Conservation (phyloP, 176 grass and related monocot genomes). For the Pontederia crassipes region DNA sequence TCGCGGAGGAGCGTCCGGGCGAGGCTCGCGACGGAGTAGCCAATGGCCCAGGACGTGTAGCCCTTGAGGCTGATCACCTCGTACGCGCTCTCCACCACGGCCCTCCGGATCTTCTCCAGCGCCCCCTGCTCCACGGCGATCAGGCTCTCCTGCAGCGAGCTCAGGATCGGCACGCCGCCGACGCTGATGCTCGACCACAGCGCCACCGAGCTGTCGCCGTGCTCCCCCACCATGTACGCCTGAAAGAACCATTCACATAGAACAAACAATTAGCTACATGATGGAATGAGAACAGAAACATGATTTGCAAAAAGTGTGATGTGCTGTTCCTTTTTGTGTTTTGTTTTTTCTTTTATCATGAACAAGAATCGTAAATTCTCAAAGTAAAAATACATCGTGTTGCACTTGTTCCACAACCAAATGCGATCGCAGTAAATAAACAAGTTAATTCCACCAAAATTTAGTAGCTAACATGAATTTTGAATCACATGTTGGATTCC, state of each 20-base stretch:
- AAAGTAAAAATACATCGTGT: too few species aligned
- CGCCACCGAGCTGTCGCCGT: constrained; percentile 17
- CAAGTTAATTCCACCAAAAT: too few species aligned
- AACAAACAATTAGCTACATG: too few species aligned
- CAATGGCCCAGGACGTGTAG: constrained; percentile 11
- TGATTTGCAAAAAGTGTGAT: too few species aligned
- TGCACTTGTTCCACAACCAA: too few species aligned
- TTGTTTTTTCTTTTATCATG: too few species aligned
- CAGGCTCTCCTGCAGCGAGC: background rate
- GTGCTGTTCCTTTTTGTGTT: too few species aligned
- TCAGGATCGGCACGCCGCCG: background rate
- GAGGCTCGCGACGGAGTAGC: constrained; percentile 12
- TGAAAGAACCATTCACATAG: background rate
- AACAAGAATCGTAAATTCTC: too few species aligned
- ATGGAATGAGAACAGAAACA: too few species aligned
- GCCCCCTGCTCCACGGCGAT: constrained; percentile 1
- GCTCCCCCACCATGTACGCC: constrained; percentile 16
- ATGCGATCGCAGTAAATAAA: too few species aligned
- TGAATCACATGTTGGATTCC: too few species aligned
- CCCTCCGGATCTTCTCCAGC: constrained; percentile 10
- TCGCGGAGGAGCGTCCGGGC: constrained; percentile 8
- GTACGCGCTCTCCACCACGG: constrained; percentile 10
- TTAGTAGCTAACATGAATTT: too few species aligned
- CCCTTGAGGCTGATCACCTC: constrained; percentile 16
- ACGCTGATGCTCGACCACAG: constrained; percentile 15